Evolutionary conservation across 768 basidiomycete genomes (phyloP).

Genomic region (Amanita brunnescens): DNA sequence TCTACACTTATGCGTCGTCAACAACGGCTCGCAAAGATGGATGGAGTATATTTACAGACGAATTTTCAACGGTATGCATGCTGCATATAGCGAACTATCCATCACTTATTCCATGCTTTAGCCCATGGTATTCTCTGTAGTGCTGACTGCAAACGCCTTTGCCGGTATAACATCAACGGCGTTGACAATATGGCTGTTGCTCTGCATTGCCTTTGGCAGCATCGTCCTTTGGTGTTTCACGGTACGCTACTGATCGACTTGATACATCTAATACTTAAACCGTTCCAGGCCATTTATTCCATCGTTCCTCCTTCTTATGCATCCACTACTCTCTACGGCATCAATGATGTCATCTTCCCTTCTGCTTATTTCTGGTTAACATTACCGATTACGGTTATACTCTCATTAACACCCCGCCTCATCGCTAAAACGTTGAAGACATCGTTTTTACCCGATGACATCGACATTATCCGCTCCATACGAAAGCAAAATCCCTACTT

Average conservation of each 20-base stretch:
- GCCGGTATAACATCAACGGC: constrained; percentile 86
- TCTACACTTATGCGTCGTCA: constrained; percentile 62
- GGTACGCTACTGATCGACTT: constrained; percentile 60
- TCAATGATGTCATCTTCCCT: constrained; percentile 65
- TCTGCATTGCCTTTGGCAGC: constrained; percentile 73
- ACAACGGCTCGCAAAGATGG: constrained; percentile 75
- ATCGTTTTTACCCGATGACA: constrained; percentile 67
- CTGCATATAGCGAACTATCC: background rate
- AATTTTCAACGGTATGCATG: constrained; percentile 80
- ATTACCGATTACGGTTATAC: constrained; percentile 57
- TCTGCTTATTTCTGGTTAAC: constrained; percentile 84
- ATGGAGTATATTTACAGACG: constrained; percentile 60
- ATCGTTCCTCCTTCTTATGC: constrained; percentile 66
- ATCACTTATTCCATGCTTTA: constrained; percentile 26
- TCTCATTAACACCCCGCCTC: constrained; percentile 69
- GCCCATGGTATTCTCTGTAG: constrained; percentile 79
- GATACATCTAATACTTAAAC: constrained; percentile 65
- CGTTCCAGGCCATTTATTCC: constrained; percentile 75
- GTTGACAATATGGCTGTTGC: constrained; percentile 93
- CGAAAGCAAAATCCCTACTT: constrained; percentile 41
- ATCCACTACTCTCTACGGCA: constrained; percentile 60
- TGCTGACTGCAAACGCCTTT: constrained; percentile 71
- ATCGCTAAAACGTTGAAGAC: constrained; percentile 68
- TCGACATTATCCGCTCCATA: constrained; percentile 70
- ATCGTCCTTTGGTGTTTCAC: constrained; percentile 74